These are phyloP conservation scores for Salvia rosmarinus DNA, from an alignment of 257 asterid genomes.

Conservation along the genomic window DNA sequence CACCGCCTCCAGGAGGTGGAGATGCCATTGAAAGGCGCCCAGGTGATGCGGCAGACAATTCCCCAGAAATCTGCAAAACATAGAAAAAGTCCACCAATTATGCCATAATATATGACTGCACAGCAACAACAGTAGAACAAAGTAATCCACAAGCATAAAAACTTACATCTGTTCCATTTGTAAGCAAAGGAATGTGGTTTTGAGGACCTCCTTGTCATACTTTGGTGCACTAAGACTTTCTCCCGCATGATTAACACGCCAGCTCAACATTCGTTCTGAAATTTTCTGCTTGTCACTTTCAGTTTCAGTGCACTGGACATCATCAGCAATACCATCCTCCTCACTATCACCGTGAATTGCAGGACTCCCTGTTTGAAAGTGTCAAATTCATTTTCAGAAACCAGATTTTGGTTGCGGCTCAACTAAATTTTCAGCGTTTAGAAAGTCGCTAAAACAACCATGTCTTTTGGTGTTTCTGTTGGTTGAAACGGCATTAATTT, in stretches of 20 bases:
- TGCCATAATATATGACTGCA: slow-evolving; percentile 12
- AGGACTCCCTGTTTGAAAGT: slow-evolving; percentile 76
- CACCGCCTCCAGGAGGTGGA: slow-evolving; percentile 80
- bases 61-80: slow-evolving; percentile 84
- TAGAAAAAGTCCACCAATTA: slow-evolving; percentile 18
- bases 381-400: slow-evolving; percentile 29
- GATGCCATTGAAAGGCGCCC: slow-evolving; percentile 96
- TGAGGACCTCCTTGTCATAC: slow-evolving; percentile 92
- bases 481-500: background rate
- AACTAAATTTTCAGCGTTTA: slow-evolving; percentile 9
- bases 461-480: background rate
- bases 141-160: slow-evolving; percentile 27
- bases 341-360: slow-evolving; percentile 79
- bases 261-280: slow-evolving; percentile 92
- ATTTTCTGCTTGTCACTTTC: slow-evolving; percentile 77
- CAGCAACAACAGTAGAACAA: slow-evolving; percentile 6
- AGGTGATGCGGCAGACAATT: slow-evolving; percentile 96
- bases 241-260: slow-evolving; percentile 83
- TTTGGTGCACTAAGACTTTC: slow-evolving; percentile 74
- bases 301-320: slow-evolving; percentile 56
- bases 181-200: slow-evolving; percentile 88
- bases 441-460: background rate
- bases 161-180: slow-evolving; percentile 94
- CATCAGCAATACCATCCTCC: slow-evolving; percentile 63
- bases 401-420: slow-evolving; percentile 26